These are phyloP conservation scores for Penicillium salamii DNA, from an alignment of 495 filamentous ascomycete species.

Conservation along the genomic window DNA sequence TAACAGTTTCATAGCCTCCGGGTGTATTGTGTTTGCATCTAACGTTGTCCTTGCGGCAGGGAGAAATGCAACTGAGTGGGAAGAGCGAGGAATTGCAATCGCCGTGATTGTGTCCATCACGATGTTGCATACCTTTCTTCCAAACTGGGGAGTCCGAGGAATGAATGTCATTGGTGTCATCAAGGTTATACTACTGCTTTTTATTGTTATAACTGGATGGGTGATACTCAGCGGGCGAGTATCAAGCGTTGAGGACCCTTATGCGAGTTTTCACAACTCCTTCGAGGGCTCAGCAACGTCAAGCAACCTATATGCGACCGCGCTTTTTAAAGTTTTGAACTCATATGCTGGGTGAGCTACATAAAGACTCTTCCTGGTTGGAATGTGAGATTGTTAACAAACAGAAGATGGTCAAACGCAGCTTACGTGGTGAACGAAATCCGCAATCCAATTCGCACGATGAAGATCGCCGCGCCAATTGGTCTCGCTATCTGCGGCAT, in stretches of 20 bases:
- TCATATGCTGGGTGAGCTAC: conserved; percentile 54
- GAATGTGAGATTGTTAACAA: background rate
- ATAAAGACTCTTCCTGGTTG: background rate
- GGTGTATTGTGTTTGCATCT: conserved; percentile 34
- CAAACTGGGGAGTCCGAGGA: conserved; percentile 27
- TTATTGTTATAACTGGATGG: conserved; percentile 41
- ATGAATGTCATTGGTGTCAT: conserved; percentile 39
- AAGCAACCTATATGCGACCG: conserved; percentile 44
- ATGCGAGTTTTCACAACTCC: conserved; percentile 27
- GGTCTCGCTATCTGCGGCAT: conserved; percentile 56
- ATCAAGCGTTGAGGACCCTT: conserved; percentile 29
- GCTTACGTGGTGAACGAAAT: conserved; percentile 74
- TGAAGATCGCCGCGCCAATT: conserved; percentile 57
- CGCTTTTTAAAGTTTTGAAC: conserved; percentile 67
- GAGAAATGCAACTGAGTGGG: conserved; percentile 26
- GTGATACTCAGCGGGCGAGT: conserved; percentile 30
- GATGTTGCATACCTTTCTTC: conserved; percentile 23
- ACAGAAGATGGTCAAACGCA: conserved; percentile 50
- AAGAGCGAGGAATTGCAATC: conserved; percentile 30
- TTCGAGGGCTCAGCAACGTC: conserved; percentile 34
- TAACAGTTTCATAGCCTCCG: conserved; percentile 16
- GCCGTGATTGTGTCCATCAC: conserved; percentile 29
- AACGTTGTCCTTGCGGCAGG: conserved; percentile 38
- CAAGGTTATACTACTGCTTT: conserved; percentile 38
- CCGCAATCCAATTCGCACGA: conserved; percentile 60